Conservation (phyloP, 1,284 basidiomycete species). For the Ceratobasidium sp. region DNA sequence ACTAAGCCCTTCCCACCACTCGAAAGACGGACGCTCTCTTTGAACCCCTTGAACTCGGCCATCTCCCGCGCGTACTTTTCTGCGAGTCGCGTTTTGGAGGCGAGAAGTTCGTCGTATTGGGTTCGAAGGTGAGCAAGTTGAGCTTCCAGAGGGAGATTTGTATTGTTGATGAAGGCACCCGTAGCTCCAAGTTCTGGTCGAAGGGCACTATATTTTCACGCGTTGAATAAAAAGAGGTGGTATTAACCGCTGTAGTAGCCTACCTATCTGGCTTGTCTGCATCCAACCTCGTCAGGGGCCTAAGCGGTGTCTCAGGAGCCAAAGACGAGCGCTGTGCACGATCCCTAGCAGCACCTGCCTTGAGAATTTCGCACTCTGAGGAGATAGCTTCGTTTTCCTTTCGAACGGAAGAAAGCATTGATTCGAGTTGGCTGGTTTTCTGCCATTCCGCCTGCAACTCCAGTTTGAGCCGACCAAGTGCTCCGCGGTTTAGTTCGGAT, state of each 20-base stretch:
- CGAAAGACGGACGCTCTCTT: constrained; percentile 47
- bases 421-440: constrained; percentile 34
- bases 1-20: constrained; percentile 16
- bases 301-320: constrained; percentile 29
- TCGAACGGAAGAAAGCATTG: constrained; percentile 2
- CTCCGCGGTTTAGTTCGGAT: constrained; percentile 33
- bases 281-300: not conserved
- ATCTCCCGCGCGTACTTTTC: constrained; percentile 62
- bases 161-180: not conserved
- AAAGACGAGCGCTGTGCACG: constrained; percentile 12
- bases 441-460: constrained; percentile 36
- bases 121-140: constrained; percentile 42
- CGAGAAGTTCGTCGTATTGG: constrained; percentile 59
- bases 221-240: not conserved
- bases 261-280: not conserved
- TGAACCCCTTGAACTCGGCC: constrained; percentile 62
- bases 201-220: not conserved
- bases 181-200: not conserved
- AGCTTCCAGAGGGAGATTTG: constrained; percentile 8
- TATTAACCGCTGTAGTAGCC: not conserved
- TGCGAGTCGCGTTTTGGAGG: constrained; percentile 58
- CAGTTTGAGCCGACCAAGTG: constrained; percentile 37
- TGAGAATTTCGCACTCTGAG: constrained; percentile 7
- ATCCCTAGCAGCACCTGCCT: constrained; percentile 6
- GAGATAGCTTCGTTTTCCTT: constrained; percentile 26